A percentile compares a stretch with the other conserved stretches of the same genome.
phyloP scores from a whole-genome alignment of 768 basidiomycete species.

The Podaxis sp. region DNA sequence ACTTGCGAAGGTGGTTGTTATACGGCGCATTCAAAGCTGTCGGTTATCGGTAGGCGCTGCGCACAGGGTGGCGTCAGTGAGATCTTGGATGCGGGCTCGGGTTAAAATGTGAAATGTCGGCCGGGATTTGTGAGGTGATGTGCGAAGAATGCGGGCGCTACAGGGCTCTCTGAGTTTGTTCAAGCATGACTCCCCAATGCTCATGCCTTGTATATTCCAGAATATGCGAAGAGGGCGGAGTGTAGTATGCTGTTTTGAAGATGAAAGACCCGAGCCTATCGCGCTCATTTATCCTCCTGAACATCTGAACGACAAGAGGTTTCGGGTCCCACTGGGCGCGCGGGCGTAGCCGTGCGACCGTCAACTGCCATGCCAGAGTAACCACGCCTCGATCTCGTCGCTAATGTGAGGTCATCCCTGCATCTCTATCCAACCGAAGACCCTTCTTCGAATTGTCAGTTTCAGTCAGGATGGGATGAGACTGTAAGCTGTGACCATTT shows the following conservation, averaged over 20 bases:
- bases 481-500: no score
- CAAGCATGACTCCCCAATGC: neutral
- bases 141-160: neutral
- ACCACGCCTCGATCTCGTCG: no score
- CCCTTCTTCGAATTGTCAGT: no score
- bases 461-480: no score
- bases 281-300: neutral
- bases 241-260: neutral
- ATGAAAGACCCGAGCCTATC: neutral
- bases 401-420: no score
- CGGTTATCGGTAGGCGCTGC: neutral
- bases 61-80: neutral
- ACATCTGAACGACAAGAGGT: no score
- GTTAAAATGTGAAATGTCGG: neutral
- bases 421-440: no score
- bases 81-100: neutral
- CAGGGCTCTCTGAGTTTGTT: neutral
- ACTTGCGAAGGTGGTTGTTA: no score
- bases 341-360: no score
- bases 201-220: neutral
- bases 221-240: neutral
- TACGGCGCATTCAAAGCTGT: neutral
- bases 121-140: neutral
- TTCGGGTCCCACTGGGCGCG: no score
- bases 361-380: no score